These are phyloP conservation scores for Heterobasidion irregulare DNA, from an alignment of 1,284 basidiomycete genomes.

Conservation along the genomic window DNA sequence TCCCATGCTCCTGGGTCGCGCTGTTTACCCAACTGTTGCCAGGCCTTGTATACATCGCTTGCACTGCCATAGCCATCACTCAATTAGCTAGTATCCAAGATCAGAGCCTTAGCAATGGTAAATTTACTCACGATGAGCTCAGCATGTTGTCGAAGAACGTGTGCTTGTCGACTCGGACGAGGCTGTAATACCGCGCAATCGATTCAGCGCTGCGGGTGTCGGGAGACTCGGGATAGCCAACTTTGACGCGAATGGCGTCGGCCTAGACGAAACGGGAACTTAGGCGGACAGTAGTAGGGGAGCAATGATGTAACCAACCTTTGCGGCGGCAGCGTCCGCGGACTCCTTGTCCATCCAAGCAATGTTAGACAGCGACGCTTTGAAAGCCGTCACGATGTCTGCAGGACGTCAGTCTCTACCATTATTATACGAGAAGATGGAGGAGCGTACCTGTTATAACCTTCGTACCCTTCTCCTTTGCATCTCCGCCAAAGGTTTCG, in stretches of 20 bases:
- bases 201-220: slow-evolving; percentile 71
- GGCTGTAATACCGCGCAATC: slow-evolving; percentile 68
- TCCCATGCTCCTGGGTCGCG: slow-evolving; percentile 80
- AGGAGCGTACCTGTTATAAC: slow-evolving; percentile 64
- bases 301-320: slow-evolving; percentile 35
- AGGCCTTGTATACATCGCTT: slow-evolving; percentile 54
- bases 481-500: slow-evolving; percentile 78
- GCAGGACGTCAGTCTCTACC: slow-evolving; percentile 5
- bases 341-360: slow-evolving; percentile 92
- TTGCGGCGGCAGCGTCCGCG: slow-evolving; percentile 76
- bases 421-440: not conserved
- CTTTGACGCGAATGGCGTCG: slow-evolving; percentile 73
- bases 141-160: slow-evolving; percentile 86
- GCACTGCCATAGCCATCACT: slow-evolving; percentile 25
- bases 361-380: slow-evolving; percentile 67
- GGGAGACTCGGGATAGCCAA: slow-evolving; percentile 84
- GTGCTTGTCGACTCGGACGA: slow-evolving; percentile 55
- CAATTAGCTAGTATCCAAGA: no score
- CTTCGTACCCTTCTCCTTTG: slow-evolving; percentile 73
- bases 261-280: slow-evolving; percentile 34
- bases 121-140: slow-evolving; percentile 43
- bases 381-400: slow-evolving; percentile 84
- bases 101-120: not conserved
- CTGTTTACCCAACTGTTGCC: slow-evolving; percentile 68
- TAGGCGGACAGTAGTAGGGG: not conserved